Base-by-base conservation (phyloP, 2,329 filamentous ascomycete genomes). In the Colletotrichum tabaci region DNA sequence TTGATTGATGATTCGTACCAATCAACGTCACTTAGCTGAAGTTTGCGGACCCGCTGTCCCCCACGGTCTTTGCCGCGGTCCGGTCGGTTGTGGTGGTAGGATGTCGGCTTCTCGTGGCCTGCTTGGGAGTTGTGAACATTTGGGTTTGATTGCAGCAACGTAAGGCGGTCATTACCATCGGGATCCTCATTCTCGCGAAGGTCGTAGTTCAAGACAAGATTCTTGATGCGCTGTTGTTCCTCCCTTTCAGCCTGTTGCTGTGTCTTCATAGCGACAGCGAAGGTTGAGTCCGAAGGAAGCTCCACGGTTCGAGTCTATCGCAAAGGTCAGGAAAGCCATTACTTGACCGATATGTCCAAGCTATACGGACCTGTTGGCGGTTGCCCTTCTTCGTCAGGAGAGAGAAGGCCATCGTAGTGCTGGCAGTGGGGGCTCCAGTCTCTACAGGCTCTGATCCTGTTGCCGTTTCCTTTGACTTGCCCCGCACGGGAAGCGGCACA, bases 211-310 rank as follows among this genome's bases (percentile, higher is more conserved):
- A 99, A 87, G 65, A 99, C 96, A 56, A 99, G 87, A 78, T 94
- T 98, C 86, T 99, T 99, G 89, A 99, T 99, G 74, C 96, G 93
- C 81, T 98, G 95, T 81, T 99, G 96, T 81, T 99, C 97, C 79
- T 98, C 96, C 64, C 93, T 92, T 80, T 98, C 96, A 3, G 95
- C 96, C 82, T 97, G 93, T 80, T 98, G 95, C 84, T 98, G 95
- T 72, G 90, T 95, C 80, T 94, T 96, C 95, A 99, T 96, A 53
- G 96, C 96, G 75, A 98, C 89, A 7, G 96, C 96, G 83, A 99
- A 98, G 61, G 91, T 95, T 0, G 96, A 98, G 80, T 99, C 94
- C 2, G 96, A 92, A 12, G 93, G 93, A 58, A 98, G 86, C 77
- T 96, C 95, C 76, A 98, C 95, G 7, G 94, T 96, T 61, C 94